A percentile compares a stretch with the other conserved stretches of the same genome.
These are phyloP conservation scores for Phytopythium kandeliae DNA, from an alignment of 352 stramenopile species.

Conservation along the genomic window DNA sequence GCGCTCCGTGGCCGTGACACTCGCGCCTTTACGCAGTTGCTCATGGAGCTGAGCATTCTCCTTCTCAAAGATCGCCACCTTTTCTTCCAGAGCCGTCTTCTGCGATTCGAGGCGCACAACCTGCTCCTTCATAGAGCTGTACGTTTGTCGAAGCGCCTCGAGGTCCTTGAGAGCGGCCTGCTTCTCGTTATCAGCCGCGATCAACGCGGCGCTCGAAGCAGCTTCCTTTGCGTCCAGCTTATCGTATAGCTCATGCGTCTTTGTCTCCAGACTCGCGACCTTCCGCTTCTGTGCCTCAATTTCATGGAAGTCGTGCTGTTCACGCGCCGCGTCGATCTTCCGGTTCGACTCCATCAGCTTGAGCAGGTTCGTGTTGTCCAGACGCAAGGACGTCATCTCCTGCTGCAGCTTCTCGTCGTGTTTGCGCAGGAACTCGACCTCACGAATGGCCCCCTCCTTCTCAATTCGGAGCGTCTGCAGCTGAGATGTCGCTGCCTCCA, in stretches of 20 bases:
- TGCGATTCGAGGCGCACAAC: slow-evolving; percentile 50
- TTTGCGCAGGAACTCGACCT: slow-evolving; percentile 43
- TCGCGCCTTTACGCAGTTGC: slow-evolving; percentile 63
- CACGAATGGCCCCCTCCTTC: slow-evolving; percentile 38
- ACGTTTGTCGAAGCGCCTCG: slow-evolving; percentile 28
- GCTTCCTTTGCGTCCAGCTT: slow-evolving; percentile 61
- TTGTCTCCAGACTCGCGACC: slow-evolving; percentile 38
- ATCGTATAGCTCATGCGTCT: slow-evolving; percentile 53
- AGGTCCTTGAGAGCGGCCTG: slow-evolving; percentile 40
- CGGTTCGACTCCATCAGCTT: slow-evolving; percentile 75
- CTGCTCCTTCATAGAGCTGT: slow-evolving; percentile 32
- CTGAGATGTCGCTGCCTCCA: slow-evolving; percentile 37
- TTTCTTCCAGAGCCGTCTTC: slow-evolving; percentile 31
- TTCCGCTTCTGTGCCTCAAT: slow-evolving; percentile 39
- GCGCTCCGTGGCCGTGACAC: slow-evolving; percentile 45
- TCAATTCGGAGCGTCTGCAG: slow-evolving; percentile 40
- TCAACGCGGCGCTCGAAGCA: slow-evolving; percentile 29
- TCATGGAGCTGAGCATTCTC: slow-evolving; percentile 47
- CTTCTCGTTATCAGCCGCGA: slow-evolving; percentile 51
- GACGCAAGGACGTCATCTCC: slow-evolving; percentile 45
- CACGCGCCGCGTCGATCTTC: slow-evolving; percentile 55
- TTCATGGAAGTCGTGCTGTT: slow-evolving; percentile 51
- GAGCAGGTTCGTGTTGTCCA: slow-evolving; percentile 75
- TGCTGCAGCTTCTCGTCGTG: slow-evolving; percentile 61
- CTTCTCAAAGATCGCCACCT: slow-evolving; percentile 43